A percentile compares a stretch with the other conserved stretches of the same genome.
phyloP scores from a whole-genome alignment of 805 yeast genomes.

The Barnettozyma siamensis region DNA sequence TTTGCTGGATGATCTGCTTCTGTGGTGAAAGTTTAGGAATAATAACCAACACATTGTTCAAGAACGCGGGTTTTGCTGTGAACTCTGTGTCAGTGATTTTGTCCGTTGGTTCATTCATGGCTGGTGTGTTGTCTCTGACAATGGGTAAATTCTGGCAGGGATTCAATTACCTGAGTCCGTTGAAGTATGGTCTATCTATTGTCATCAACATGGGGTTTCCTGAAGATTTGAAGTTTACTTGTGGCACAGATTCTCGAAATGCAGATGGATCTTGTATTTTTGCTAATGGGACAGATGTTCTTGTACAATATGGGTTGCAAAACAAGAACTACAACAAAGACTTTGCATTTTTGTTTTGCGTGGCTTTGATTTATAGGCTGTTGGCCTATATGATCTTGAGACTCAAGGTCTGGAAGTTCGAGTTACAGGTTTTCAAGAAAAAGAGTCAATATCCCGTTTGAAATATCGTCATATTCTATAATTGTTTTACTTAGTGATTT shows the following conservation, averaged over 20 bases:
- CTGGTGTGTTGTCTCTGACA: slow-evolving; percentile 76
- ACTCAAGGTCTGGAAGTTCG: slow-evolving; percentile 18
- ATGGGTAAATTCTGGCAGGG: slow-evolving; percentile 66
- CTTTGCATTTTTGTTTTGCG: slow-evolving; percentile 34
- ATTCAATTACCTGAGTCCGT: slow-evolving; percentile 70
- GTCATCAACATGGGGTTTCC: slow-evolving; percentile 51
- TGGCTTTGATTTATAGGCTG: slow-evolving; percentile 38
- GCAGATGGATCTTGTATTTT: slow-evolving; percentile 43
- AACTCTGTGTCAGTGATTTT: slow-evolving; percentile 62
- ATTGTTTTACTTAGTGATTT: not conserved
- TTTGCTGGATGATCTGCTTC: slow-evolving; percentile 48
- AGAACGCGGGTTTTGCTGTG: slow-evolving; percentile 75
- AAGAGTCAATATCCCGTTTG: not conserved
- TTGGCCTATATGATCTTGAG: slow-evolving; percentile 27
- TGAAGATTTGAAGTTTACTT: slow-evolving; percentile 41
- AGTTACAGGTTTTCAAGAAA: slow-evolving; percentile 14
- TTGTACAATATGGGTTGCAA: slow-evolving; percentile 38
- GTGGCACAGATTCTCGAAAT: slow-evolving; percentile 30
- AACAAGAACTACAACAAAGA: slow-evolving; percentile 28
- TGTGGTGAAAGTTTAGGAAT: slow-evolving; percentile 87
- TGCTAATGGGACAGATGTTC: slow-evolving; percentile 49
- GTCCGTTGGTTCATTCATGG: slow-evolving; percentile 74
- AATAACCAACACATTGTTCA: slow-evolving; percentile 65
- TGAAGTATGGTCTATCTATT: slow-evolving; percentile 60
- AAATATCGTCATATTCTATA: no score